A percentile compares a stretch with the other conserved stretches of the same genome.
Conservation (phyloP, 1,284 basidiomycete genomes). For the Rhodotorula sp. region DNA sequence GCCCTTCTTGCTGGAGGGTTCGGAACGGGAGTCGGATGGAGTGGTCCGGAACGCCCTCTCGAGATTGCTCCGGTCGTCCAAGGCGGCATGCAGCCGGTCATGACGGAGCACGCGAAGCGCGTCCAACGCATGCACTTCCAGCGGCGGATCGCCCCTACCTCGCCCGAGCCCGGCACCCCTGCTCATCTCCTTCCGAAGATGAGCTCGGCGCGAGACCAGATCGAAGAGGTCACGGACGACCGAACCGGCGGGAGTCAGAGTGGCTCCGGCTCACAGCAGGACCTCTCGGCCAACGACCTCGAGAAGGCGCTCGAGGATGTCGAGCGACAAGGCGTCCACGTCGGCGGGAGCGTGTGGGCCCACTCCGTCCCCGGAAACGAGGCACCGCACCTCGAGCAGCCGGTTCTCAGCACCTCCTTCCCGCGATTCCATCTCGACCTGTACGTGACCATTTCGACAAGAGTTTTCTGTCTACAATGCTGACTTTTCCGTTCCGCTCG, state of each 20-base stretch:
- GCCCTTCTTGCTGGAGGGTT: slow-evolving; percentile 86
- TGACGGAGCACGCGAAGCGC: slow-evolving; percentile 29
- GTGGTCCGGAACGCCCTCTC: slow-evolving; percentile 54
- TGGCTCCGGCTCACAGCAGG: neutral
- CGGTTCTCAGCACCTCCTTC: slow-evolving; percentile 59
- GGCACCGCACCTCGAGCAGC: slow-evolving; percentile 19
- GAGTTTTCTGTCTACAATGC: neutral
- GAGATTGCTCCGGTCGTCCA: slow-evolving; percentile 75
- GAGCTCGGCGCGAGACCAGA: neutral
- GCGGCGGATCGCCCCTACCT: slow-evolving; percentile 14
- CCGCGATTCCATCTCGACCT: slow-evolving; percentile 84
- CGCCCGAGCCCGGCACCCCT: slow-evolving; percentile 20
- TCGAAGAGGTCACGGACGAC: neutral
- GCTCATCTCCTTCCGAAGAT: slow-evolving; percentile 2
- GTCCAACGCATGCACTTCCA: slow-evolving; percentile 20
- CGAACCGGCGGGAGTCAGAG: neutral
- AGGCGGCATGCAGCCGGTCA: slow-evolving; percentile 33
- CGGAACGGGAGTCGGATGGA: slow-evolving; percentile 55
- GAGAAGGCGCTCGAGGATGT: slow-evolving; percentile 16
- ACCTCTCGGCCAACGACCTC: slow-evolving; percentile 14
- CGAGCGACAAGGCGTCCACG: slow-evolving; percentile 9
- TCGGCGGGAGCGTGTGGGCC: slow-evolving; percentile 21
- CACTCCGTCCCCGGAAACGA: slow-evolving; percentile 28
- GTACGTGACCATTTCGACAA: neutral
- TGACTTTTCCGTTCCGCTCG: neutral